A percentile compares a stretch with the other conserved stretches of the same genome.
phyloP scores from a whole-genome alignment of 257 asterid genomes.

The Gentiana macrophylla region DNA sequence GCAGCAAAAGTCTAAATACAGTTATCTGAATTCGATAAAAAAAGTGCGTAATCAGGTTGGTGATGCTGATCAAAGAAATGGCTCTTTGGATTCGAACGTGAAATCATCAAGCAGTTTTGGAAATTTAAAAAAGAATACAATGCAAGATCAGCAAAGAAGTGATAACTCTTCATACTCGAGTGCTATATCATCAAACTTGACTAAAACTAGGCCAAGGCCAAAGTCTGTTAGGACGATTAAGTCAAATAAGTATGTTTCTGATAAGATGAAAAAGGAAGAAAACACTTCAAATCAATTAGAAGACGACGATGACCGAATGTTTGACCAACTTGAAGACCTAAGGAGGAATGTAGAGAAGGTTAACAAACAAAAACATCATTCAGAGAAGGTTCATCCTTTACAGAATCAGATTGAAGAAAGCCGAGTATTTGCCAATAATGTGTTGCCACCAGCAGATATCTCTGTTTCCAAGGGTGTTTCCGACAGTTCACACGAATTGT shows the following conservation, averaged over 20 bases:
- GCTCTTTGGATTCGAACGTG: constrained; percentile 23
- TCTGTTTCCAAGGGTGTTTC: constrained; percentile 15
- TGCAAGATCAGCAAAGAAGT: too few species aligned
- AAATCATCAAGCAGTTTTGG: too few species aligned
- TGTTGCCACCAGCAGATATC: constrained; percentile 19
- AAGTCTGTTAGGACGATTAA: constrained; percentile 76
- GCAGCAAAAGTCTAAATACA: constrained; percentile 13
- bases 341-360: constrained; percentile 14
- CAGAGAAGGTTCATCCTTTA: constrained; percentile 16
- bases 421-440: constrained; percentile 15
- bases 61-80: constrained; percentile 23
- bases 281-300: constrained; percentile 12
- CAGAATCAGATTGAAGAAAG: constrained; percentile 25
- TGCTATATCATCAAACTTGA: constrained; percentile 18
- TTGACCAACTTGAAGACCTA: constrained; percentile 16
- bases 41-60: constrained; percentile 19
- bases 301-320: constrained; percentile 15
- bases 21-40: constrained; percentile 10
- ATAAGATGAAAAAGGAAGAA: constrained; percentile 21
- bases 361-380: constrained; percentile 15
- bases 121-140: too few species aligned
- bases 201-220: constrained; percentile 36
- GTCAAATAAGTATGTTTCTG: constrained; percentile 19
- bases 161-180: too few species aligned
- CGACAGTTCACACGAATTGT: constrained; percentile 15